These are phyloP conservation scores for Amphirosellinia nigrospora DNA, from an alignment of 495 filamentous ascomycete species.

Conservation along the genomic window DNA sequence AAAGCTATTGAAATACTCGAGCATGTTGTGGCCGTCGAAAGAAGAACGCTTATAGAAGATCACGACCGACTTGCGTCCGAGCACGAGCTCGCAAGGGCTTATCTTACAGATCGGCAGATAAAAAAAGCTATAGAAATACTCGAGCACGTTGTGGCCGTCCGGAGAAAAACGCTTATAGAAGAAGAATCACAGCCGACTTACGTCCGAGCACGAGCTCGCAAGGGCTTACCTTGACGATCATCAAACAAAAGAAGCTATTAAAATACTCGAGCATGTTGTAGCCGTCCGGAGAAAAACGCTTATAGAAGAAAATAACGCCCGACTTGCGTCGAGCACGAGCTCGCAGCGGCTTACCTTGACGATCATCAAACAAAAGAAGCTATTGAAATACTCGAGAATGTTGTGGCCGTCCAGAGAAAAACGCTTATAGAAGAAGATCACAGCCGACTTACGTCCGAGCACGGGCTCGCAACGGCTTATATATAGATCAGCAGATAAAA, in stretches of 20 bases:
- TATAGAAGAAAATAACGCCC: constrained; percentile 34
- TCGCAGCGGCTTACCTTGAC: constrained; percentile 38
- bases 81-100: constrained; percentile 39
- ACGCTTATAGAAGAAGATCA: constrained; percentile 37
- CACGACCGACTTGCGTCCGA: constrained; percentile 45
- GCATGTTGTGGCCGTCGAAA: constrained; percentile 39
- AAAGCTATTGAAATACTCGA: constrained; percentile 37
- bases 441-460: constrained; percentile 38
- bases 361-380: constrained; percentile 35
- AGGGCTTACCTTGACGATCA: constrained; percentile 26
- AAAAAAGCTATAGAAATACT: constrained; percentile 44
- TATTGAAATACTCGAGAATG: constrained; percentile 36
- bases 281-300: constrained; percentile 30
- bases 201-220: constrained; percentile 44
- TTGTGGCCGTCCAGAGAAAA: constrained; percentile 36
- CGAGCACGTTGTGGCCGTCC: constrained; percentile 44
- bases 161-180: constrained; percentile 28
- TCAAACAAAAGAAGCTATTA: constrained; percentile 36
- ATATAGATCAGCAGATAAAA: constrained; percentile 30
- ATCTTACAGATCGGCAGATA: constrained; percentile 12
- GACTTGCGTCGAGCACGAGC: constrained; percentile 40
- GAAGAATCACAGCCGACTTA: constrained; percentile 37
- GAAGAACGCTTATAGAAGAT: constrained; percentile 36
- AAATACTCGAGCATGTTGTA: constrained; percentile 48
- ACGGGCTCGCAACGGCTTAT: constrained; percentile 41